Evolutionary conservation across 2,329 filamentous ascomycete species (phyloP).

Genomic region (Colletotrichum sp.): DNA sequence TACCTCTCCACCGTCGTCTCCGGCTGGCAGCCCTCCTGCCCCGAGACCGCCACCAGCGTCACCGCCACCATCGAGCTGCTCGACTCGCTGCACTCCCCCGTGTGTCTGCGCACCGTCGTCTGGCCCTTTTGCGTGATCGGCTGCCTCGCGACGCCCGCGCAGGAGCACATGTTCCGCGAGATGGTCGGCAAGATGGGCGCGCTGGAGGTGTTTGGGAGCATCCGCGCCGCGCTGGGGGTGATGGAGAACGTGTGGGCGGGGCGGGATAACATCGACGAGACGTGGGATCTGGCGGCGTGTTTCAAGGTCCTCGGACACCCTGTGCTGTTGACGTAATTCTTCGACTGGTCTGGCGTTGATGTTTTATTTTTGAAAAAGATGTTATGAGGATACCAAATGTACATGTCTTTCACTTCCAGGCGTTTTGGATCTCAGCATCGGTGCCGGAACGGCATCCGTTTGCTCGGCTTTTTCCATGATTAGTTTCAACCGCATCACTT

Average conservation of each 20-base stretch:
- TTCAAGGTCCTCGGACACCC: conserved; percentile 44
- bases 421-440: neutral
- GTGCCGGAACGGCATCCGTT: neutral
- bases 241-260: conserved; percentile 53
- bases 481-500: neutral
- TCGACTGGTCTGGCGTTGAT: no score
- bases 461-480: neutral
- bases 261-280: conserved; percentile 42
- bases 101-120: conserved; percentile 43
- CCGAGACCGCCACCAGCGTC: conserved; percentile 42
- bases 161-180: conserved; percentile 47
- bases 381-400: neutral
- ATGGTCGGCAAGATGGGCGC: conserved; percentile 46
- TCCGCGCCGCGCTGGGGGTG: conserved; percentile 45
- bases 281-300: conserved; percentile 50
- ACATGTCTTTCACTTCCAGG: neutral
- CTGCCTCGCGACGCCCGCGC: conserved; percentile 41
- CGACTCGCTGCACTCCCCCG: conserved; percentile 32
- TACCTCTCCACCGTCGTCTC: conserved; percentile 55
- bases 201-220: conserved; percentile 49
- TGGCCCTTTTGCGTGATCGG: conserved; percentile 49
- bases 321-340: no score
- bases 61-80: conserved; percentile 36
- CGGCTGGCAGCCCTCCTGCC: conserved; percentile 54
- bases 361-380: neutral